phyloP scores from a whole-genome alignment of 768 basidiomycete genomes.

The Lyophyllum semitale region DNA sequence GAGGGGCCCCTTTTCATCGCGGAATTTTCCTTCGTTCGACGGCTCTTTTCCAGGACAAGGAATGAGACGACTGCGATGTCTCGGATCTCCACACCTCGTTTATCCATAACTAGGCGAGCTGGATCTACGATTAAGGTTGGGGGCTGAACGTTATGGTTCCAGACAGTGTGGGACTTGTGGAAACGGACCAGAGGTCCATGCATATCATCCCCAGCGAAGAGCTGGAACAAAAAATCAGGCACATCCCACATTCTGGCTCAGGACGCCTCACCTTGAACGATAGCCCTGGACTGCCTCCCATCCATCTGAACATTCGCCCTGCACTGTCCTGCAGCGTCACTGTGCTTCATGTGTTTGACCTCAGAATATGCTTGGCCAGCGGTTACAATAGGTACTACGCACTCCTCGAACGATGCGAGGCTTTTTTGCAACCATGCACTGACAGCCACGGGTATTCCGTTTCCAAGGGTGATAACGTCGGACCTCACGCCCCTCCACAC shows the following conservation, averaged over 20 bases:
- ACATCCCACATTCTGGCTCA: neutral
- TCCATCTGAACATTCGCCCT: conserved; percentile 42
- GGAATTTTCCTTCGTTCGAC: conserved; percentile 32
- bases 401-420: conserved; percentile 41
- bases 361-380: neutral
- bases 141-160: conserved; percentile 21
- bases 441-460: conserved; percentile 26
- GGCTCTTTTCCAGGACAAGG: conserved; percentile 40
- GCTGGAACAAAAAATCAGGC: conserved; percentile 22
- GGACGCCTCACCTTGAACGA: conserved; percentile 31
- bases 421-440: conserved; percentile 43
- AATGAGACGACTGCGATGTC: conserved; percentile 42
- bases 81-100: conserved; percentile 33
- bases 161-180: conserved; percentile 24
- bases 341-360: conserved; percentile 34
- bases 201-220: conserved; percentile 34
- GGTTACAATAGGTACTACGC: conserved; percentile 10
- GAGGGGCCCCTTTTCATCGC: conserved; percentile 16
- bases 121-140: conserved; percentile 17
- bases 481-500: conserved; percentile 37
- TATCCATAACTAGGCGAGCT: conserved; percentile 32
- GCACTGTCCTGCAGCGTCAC: conserved; percentile 34
- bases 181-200: conserved; percentile 37
- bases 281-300: conserved; percentile 35
- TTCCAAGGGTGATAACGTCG: conserved; percentile 39